phyloP scores from a whole-genome alignment of 371 early-diverging fungal genomes.

The Rhizopus delemar region DNA sequence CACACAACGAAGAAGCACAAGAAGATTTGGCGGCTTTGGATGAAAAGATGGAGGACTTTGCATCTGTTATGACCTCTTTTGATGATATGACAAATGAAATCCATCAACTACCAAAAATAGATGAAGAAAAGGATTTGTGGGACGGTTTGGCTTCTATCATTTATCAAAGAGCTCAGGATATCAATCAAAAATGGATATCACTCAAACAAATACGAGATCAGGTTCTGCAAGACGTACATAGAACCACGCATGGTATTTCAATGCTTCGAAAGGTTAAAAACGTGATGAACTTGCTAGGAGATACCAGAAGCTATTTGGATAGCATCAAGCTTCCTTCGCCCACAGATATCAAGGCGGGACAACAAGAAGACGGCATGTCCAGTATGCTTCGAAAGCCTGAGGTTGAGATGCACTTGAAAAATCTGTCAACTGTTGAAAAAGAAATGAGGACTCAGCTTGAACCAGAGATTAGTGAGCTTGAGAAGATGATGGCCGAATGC shows the following conservation, averaged over 20 bases:
- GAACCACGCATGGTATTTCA: constrained; percentile 25
- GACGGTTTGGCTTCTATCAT: background rate
- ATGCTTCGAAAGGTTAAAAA: constrained; percentile 45
- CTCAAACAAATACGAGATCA: constrained; percentile 8
- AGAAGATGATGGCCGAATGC: constrained; percentile 8
- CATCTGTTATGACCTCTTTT: constrained; percentile 30
- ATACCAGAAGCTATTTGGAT: constrained; percentile 28
- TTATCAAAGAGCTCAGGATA: constrained; percentile 5
- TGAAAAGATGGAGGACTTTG: constrained; percentile 34
- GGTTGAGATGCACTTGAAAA: constrained; percentile 6
- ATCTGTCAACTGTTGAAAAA: constrained; percentile 4
- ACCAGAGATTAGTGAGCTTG: constrained; percentile 16
- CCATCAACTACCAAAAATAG: no score
- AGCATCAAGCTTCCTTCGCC: background rate
- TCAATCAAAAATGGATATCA: constrained; percentile 24
- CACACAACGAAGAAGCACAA: constrained; percentile 6
- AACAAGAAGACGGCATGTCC: constrained; percentile 7
- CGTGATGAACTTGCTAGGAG: constrained; percentile 35
- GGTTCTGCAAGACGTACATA: constrained; percentile 5
- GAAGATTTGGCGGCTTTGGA: constrained; percentile 31
- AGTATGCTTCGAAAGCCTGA: constrained; percentile 16
- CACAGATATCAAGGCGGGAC: background rate
- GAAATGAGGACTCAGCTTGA: constrained; percentile 21
- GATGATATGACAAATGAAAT: constrained; percentile 19
- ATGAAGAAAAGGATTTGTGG: background rate